Evolutionary conservation across 1,139 yeast species (phyloP), one percentile per base, ranked within the genome.

Genomic region (Arxiozyma slooffiae): DNA sequence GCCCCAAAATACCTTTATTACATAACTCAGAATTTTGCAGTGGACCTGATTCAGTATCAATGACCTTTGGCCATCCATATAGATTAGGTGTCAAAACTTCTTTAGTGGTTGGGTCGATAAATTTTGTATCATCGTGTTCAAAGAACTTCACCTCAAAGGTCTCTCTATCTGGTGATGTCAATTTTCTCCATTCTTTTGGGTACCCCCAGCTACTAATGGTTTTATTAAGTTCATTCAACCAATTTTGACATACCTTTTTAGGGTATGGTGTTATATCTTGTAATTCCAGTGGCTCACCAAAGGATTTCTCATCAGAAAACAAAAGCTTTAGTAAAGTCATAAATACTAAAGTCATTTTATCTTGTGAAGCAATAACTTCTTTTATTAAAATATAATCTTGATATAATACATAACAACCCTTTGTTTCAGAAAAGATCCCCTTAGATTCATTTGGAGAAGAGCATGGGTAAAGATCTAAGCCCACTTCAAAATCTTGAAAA

Each of bases 401-500:
- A 48, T 64, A 63, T 18, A 60, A 49, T 4, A 52, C 50, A 30
- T 44, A 50, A 21, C 55, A 50, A 21, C 56, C 56, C 16, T 54
- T 52, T n/a, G 48, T 37, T 38, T 52, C 52, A 38, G 48, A 42
- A 21, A 38, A 49, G 3, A 49, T 47, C 7, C 55, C 53, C 20
- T 43, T 45, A 7, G 49, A 46, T 24, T 49, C 38, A 14, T 49
- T 41, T 24, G 53, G 53, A 5, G 30, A 41, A 46, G 48, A 49
- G 18, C 30, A 21, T 16, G 66, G 63, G 14, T 69, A 67, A 39
- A 78, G 61, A 26, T 76, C 69, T 42, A 78, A 63, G 0, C 82
- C 82, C 22, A 66, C 61, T 57, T 78, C 82, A 37, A 79, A 67
- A 56, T 76, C 79, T 53, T 73, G 76, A 14, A 81, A 80, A 0